Conservation (phyloP, 208 protist species). For the Crithidia acanthocephali region DNA sequence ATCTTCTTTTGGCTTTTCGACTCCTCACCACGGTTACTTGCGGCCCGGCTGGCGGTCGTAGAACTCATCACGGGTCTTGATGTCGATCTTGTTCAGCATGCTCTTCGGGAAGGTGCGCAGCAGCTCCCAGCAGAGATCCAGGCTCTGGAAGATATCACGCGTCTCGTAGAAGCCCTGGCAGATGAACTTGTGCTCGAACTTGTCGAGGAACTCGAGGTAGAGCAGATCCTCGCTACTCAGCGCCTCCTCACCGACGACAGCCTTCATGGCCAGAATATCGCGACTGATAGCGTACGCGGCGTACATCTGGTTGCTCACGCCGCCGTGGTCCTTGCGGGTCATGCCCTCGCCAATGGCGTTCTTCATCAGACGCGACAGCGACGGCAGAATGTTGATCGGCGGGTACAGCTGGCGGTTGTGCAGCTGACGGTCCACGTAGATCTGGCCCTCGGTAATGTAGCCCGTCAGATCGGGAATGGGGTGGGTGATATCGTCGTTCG, state of each 20-base stretch:
- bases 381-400: conserved; percentile 99
- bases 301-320: conserved; percentile 99
- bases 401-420: conserved; percentile 99
- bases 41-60: conserved; percentile 85
- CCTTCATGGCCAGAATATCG: conserved; percentile 99
- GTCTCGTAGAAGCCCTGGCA: conserved; percentile 97
- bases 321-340: conserved; percentile 99
- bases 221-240: conserved; percentile 98
- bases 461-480: conserved; percentile 99
- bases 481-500: conserved; percentile 99
- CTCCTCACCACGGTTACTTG: conserved; percentile 28
- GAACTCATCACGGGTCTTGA: conserved; percentile 95
- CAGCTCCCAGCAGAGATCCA: conserved; percentile 99
- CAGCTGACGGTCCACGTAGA: conserved; percentile 99
- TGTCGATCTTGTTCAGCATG: conserved; percentile 98
- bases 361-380: conserved; percentile 99
- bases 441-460: conserved; percentile 99
- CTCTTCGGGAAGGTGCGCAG: conserved; percentile 98
- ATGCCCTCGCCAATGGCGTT: conserved; percentile 99
- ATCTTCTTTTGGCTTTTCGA: conserved; percentile 2
- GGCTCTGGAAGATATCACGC: conserved; percentile 98
- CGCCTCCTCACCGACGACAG: conserved; percentile 99
- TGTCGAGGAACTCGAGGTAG: conserved; percentile 99
- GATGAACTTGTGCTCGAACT: conserved; percentile 99
- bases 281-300: conserved; percentile 99